Evolutionary conservation across 352 stramenopile species (phyloP).

Genomic region (Globisporangium uncinulatum): DNA sequence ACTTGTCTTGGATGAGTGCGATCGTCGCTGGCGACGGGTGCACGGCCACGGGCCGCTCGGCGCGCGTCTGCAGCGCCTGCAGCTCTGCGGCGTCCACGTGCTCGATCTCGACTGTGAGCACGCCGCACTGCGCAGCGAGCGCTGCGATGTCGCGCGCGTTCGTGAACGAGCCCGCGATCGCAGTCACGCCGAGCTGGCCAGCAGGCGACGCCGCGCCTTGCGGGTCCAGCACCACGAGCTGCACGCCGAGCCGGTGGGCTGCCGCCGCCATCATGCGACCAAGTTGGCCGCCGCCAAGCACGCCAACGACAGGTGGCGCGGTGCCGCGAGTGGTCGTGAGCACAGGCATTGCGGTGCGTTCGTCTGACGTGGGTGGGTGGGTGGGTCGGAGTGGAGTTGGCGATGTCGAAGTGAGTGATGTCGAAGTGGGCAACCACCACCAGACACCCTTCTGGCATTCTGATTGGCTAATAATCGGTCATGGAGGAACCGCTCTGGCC

Average conservation of each 20-base stretch:
- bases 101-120: slow-evolving; percentile 98
- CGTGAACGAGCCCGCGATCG: slow-evolving; percentile 80
- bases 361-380: background rate
- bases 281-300: slow-evolving; percentile 96
- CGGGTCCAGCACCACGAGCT: slow-evolving; percentile 93
- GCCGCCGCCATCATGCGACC: slow-evolving; percentile 98
- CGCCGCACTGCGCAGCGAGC: slow-evolving; percentile 82
- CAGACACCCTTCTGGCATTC: background rate
- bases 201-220: slow-evolving; percentile 63
- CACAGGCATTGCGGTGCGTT: slow-evolving; percentile 34
- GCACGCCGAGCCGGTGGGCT: slow-evolving; percentile 91
- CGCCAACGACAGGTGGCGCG: slow-evolving; percentile 72
- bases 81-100: slow-evolving; percentile 95
- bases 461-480: background rate
- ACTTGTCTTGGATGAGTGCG: slow-evolving; percentile 97
- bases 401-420: background rate
- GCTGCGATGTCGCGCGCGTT: slow-evolving; percentile 59
- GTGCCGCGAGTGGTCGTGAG: slow-evolving; percentile 31
- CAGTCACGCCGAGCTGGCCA: slow-evolving; percentile 59
- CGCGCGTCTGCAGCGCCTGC: slow-evolving; percentile 70
- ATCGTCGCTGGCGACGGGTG: slow-evolving; percentile 90
- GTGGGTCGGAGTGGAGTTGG: background rate
- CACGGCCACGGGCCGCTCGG: slow-evolving; percentile 28
- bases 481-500: too few species aligned
- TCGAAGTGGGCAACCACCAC: slow-evolving; percentile 7